These are phyloP conservation scores for Pseudogymnoascus sp. DNA, from an alignment of 2,329 filamentous ascomycete genomes.

Conservation along the genomic window DNA sequence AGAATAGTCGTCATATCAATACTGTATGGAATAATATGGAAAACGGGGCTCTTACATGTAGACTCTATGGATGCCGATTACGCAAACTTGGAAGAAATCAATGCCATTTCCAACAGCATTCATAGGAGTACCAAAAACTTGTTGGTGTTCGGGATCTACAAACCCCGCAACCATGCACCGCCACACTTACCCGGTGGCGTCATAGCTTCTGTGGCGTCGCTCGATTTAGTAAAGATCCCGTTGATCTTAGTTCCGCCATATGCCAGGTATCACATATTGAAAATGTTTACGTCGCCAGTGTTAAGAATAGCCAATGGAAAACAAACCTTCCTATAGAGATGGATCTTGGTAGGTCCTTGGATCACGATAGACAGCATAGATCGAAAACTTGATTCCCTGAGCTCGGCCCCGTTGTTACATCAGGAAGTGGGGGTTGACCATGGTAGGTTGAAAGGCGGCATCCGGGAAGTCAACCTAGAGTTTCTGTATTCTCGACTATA, in stretches of 20 bases:
- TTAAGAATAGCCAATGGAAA: not conserved
- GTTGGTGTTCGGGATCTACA: not conserved
- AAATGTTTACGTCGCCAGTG: constrained; percentile 4
- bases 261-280: constrained; percentile 5
- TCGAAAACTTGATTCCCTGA: constrained; percentile 1
- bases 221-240: not conserved
- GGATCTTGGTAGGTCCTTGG: not conserved
- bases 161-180: not conserved
- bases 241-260: not conserved
- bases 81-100: constrained; percentile 1
- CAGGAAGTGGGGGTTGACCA: not conserved
- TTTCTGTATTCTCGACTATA: not conserved
- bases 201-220: constrained; percentile 2
- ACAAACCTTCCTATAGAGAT: not conserved
- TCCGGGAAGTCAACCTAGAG: not conserved
- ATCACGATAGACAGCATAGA: not conserved
- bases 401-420: not conserved
- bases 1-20: constrained; percentile 4
- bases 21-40: not conserved
- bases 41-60: not conserved
- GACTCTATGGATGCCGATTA: not conserved
- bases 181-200: constrained; percentile 4
- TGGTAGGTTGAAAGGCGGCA: not conserved
- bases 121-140: not conserved
- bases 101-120: not conserved